Percentiles rank a stretch among this genome's conserved stretches.
These are phyloP conservation scores for Fusarium keratoplasticum DNA, from an alignment of 2,329 filamentous ascomycete genomes.

Conservation along the genomic window DNA sequence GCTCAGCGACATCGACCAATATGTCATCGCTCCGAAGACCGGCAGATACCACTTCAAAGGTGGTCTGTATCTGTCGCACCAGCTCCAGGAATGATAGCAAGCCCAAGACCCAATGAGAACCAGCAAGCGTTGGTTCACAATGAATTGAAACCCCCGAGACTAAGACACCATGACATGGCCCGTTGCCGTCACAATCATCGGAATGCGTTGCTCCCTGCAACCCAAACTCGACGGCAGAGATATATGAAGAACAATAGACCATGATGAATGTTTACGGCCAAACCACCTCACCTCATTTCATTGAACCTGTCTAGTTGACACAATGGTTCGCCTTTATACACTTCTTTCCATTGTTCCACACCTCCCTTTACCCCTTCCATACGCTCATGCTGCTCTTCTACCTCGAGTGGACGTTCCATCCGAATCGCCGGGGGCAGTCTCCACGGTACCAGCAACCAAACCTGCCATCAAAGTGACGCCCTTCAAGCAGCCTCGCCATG, in stretches of 20 bases:
- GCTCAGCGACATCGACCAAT: conserved; percentile 14
- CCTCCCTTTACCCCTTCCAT: conserved; percentile 17
- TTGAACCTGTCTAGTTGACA: conserved; percentile 17
- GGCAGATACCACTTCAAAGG: background rate
- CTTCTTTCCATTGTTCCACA: conserved; percentile 33
- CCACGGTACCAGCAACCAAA: conserved; percentile 15
- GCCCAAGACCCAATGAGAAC: conserved; percentile 10
- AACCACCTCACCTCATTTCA: conserved; percentile 4
- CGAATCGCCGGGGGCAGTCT: conserved; percentile 15
- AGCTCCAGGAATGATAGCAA: conserved; percentile 31
- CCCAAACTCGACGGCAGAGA: conserved; percentile 23
- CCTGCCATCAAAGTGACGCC: conserved; percentile 13
- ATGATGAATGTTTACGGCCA: background rate
- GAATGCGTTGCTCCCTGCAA: conserved; percentile 51
- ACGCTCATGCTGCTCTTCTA: conserved; percentile 22
- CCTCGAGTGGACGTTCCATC: conserved; percentile 9
- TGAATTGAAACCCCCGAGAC: conserved; percentile 9
- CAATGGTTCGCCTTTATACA: conserved; percentile 38
- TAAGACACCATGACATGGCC: conserved; percentile 36
- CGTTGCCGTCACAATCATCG: conserved; percentile 40
- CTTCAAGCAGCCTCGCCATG: conserved; percentile 21
- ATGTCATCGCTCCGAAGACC: conserved; percentile 10
- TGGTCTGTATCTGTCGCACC: background rate
- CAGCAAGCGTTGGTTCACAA: conserved; percentile 33
- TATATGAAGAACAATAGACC: conserved; percentile 28